phyloP scores from a whole-genome alignment of 2,329 filamentous ascomycete genomes.

The Colletotrichum sp. region DNA sequence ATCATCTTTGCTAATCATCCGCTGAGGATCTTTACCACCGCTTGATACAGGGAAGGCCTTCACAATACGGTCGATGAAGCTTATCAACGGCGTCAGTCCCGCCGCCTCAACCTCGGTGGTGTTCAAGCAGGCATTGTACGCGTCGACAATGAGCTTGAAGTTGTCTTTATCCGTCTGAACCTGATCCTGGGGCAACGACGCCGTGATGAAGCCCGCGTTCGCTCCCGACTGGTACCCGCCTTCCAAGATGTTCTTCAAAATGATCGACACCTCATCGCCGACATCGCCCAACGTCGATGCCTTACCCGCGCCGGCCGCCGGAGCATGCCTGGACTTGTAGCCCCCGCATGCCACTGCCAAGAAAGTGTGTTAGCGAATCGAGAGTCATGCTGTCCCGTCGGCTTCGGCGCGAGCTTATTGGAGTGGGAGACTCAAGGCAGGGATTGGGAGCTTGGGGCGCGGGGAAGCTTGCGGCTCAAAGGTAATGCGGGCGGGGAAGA shows the following conservation, averaged over 20 bases:
- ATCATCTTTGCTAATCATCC: slow-evolving; percentile 5
- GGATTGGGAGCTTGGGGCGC: neutral
- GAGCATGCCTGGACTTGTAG: slow-evolving; percentile 67
- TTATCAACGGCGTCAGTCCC: slow-evolving; percentile 61
- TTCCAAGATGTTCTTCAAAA: slow-evolving; percentile 68
- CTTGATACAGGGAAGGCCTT: slow-evolving; percentile 22
- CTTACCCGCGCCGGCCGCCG: slow-evolving; percentile 65
- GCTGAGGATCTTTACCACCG: slow-evolving; percentile 31
- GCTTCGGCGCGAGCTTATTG: neutral
- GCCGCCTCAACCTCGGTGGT: slow-evolving; percentile 57
- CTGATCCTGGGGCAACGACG: slow-evolving; percentile 35
- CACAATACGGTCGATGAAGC: slow-evolving; percentile 51
- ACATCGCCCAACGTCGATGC: slow-evolving; percentile 65
- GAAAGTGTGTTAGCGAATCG: neutral
- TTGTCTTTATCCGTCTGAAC: slow-evolving; percentile 60
- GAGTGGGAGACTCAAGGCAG: neutral
- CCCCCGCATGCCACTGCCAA: slow-evolving; percentile 64
- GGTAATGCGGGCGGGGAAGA: neutral
- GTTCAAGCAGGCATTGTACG: slow-evolving; percentile 71
- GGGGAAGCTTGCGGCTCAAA: neutral
- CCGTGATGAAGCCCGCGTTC: slow-evolving; percentile 32
- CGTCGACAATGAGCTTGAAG: slow-evolving; percentile 68
- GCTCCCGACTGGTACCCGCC: slow-evolving; percentile 53
- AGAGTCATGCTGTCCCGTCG: neutral
- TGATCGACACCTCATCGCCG: slow-evolving; percentile 60